Conservation (phyloP, 2,329 filamentous ascomycete species). For the Colletotrichum sp. region DNA sequence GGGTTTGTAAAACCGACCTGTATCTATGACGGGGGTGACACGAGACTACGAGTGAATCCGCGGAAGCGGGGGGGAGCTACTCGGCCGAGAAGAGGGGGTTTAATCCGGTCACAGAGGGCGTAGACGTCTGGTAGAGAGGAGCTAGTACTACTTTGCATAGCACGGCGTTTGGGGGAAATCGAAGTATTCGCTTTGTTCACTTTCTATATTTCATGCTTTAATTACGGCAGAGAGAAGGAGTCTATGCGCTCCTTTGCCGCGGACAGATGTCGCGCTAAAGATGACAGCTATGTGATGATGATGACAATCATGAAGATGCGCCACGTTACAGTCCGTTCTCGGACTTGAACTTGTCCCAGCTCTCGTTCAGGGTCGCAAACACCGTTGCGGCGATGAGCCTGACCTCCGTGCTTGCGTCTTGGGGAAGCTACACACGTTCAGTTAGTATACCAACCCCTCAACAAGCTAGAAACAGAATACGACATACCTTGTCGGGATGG, state of each 20-base stretch:
- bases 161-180: constrained; percentile 26
- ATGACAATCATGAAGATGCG: too few relatives aligned
- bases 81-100: background rate
- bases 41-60: background rate
- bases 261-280: background rate
- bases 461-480: accelerated
- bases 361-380: constrained; percentile 73
- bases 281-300: background rate
- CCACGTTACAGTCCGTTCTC: constrained; percentile 71
- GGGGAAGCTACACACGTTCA: constrained; percentile 55
- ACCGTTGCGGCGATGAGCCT: constrained; percentile 69
- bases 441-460: background rate
- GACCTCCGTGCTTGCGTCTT: constrained; percentile 69
- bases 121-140: background rate
- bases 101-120: background rate
- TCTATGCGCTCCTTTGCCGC: background rate
- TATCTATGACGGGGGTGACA: background rate
- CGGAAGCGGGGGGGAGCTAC: background rate
- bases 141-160: constrained; percentile 19
- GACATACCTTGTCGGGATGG: constrained; percentile 94
- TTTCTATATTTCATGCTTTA: background rate
- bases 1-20: constrained; percentile 59
- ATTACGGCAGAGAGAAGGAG: background rate
- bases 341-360: constrained; percentile 75
- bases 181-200: constrained; percentile 12